A percentile compares a stretch with the other conserved stretches of the same genome.
These are phyloP conservation scores for Podaxis pistillaris DNA, from an alignment of 768 basidiomycete genomes.

Conservation along the genomic window DNA sequence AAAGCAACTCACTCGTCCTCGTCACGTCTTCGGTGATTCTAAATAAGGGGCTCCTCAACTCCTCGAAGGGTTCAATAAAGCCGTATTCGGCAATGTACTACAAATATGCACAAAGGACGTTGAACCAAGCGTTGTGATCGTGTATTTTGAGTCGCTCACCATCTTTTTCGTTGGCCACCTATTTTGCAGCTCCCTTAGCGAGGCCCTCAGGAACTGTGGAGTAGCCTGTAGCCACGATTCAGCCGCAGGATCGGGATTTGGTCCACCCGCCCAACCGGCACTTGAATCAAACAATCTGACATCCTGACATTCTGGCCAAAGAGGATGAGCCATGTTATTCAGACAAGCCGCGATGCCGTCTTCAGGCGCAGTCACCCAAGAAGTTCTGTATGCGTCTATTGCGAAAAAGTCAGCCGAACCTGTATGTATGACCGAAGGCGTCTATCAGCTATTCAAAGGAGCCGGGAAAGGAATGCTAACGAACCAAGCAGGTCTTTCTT, in stretches of 20 bases:
- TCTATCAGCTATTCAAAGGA: background rate
- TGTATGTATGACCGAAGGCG: constrained; percentile 13
- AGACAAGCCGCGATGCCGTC: constrained; percentile 45
- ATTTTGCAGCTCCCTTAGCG: constrained; percentile 32
- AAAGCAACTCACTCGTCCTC: constrained; percentile 35
- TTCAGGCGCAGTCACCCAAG: constrained; percentile 38
- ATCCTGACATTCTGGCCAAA: constrained; percentile 51
- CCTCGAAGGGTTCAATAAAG: constrained; percentile 49
- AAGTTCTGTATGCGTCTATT: constrained; percentile 45
- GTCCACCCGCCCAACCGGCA: constrained; percentile 44
- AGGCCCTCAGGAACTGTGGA: constrained; percentile 35
- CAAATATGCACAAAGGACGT: background rate
- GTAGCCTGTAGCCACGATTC: constrained; percentile 43
- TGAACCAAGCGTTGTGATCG: background rate
- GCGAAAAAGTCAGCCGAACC: constrained; percentile 55
- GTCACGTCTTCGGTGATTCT: constrained; percentile 44
- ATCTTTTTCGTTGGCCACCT: constrained; percentile 48
- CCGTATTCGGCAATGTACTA: constrained; percentile 53
- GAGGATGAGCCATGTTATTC: constrained; percentile 39
- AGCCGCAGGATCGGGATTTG: constrained; percentile 40
- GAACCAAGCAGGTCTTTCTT: constrained; percentile 40
- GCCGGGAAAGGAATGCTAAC: constrained; percentile 4
- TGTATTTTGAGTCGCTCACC: constrained; percentile 24
- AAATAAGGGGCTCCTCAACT: constrained; percentile 37
- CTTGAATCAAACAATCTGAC: constrained; percentile 39